Conservation (phyloP, 352 stramenopile species). For the Phytophthora pluvialis region DNA sequence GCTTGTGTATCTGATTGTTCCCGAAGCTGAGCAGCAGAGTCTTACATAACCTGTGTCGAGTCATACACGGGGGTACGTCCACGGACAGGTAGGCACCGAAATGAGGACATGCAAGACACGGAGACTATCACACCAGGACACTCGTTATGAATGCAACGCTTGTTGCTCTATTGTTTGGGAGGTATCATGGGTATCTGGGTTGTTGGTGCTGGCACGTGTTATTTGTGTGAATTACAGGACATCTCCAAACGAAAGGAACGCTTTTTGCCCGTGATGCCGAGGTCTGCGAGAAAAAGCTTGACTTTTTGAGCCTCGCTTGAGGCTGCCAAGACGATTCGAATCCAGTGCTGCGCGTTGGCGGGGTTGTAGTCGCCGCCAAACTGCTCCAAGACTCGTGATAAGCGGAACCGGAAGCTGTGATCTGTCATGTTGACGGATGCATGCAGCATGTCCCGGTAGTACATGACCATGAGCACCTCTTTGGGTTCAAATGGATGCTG, state of each 20-base stretch:
- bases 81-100: conserved; percentile 36
- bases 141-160: conserved; percentile 49
- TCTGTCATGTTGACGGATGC: conserved; percentile 47
- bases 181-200: conserved; percentile 16
- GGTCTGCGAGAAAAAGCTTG: conserved; percentile 43
- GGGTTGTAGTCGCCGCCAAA: conserved; percentile 73
- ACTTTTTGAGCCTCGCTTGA: conserved; percentile 49
- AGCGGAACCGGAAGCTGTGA: conserved; percentile 54
- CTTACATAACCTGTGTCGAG: too few relatives aligned
- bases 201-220: conserved; percentile 16
- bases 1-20: conserved; percentile 30
- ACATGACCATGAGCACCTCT: conserved; percentile 80
- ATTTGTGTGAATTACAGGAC: conserved; percentile 25
- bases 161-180: conserved; percentile 37
- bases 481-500: conserved; percentile 75
- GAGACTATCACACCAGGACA: conserved; percentile 28
- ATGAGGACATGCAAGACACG: conserved; percentile 18
- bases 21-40: conserved; percentile 9
- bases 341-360: conserved; percentile 61
- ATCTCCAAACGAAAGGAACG: neutral
- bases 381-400: conserved; percentile 51
- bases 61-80: neutral
- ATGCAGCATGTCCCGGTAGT: conserved; percentile 73
- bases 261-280: conserved; percentile 16
- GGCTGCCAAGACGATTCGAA: conserved; percentile 62